These are phyloP conservation scores for Glonium stellatum DNA, from an alignment of 495 filamentous ascomycete species.

Conservation along the genomic window DNA sequence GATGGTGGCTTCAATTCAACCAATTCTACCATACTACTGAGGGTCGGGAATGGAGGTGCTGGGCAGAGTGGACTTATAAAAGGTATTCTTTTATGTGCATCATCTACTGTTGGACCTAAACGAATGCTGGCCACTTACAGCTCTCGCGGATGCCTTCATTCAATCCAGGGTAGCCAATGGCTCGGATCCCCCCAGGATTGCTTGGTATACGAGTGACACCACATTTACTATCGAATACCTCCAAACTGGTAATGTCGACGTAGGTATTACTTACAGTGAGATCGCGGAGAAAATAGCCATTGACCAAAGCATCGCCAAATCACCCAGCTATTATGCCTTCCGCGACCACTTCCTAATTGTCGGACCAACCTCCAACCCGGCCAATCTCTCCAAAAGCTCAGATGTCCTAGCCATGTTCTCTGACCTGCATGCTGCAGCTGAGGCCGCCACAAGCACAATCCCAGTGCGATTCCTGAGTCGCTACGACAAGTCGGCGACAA, in stretches of 20 bases:
- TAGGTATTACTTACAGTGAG: constrained; percentile 41
- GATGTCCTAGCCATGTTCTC: constrained; percentile 35
- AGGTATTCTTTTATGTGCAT: constrained; percentile 17
- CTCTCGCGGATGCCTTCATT: constrained; percentile 39
- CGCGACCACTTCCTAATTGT: constrained; percentile 40
- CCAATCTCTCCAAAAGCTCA: constrained; percentile 18
- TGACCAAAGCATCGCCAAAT: constrained; percentile 30
- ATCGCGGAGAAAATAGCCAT: constrained; percentile 40
- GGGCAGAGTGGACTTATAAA: constrained; percentile 38
- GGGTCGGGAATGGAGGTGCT: constrained; percentile 40
- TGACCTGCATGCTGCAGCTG: constrained; percentile 30
- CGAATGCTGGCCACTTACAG: constrained; percentile 18
- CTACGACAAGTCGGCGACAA: constrained; percentile 43
- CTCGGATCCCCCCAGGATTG: constrained; percentile 33
- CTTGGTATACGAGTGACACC: constrained; percentile 41
- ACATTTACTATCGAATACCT: constrained; percentile 41
- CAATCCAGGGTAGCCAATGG: constrained; percentile 29
- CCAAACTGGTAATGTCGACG: constrained; percentile 31
- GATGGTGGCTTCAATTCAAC: constrained; percentile 23
- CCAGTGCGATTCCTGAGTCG: constrained; percentile 37
- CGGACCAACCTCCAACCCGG: constrained; percentile 36
- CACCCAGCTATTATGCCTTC: constrained; percentile 33
- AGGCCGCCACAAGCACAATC: constrained; percentile 20
- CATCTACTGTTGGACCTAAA: not conserved
- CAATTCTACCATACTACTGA: constrained; percentile 19